A percentile compares a stretch with the other conserved stretches of the same genome.
Conservation (phyloP, 352 stramenopile genomes). For the Phytophthora chlamydospora region DNA sequence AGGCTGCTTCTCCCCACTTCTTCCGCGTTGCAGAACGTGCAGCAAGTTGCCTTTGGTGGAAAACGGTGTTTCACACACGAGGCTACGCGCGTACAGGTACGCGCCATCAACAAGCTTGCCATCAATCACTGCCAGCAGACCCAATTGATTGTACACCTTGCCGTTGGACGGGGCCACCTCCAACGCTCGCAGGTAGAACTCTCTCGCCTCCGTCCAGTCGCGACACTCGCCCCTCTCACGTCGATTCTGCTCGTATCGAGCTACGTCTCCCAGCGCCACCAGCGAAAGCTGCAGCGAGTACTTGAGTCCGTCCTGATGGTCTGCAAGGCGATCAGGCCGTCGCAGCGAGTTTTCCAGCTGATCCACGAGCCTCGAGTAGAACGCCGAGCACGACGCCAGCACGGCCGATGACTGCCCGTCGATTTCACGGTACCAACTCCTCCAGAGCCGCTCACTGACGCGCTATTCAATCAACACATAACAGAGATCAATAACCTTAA, state of each 20-base stretch:
- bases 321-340: constrained; percentile 3
- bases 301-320: constrained; percentile 27
- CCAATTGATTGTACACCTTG: constrained; percentile 70
- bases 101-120: constrained; percentile 38
- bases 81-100: constrained; percentile 55
- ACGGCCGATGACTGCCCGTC: constrained; percentile 24
- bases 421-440: constrained; percentile 70
- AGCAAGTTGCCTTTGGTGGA: constrained; percentile 43
- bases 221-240: constrained; percentile 6
- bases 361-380: constrained; percentile 36
- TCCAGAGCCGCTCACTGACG: constrained; percentile 66
- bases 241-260: constrained; percentile 47
- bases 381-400: constrained; percentile 24
- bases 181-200: constrained; percentile 48
- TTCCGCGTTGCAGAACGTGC: constrained; percentile 36
- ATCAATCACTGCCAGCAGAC: constrained; percentile 46
- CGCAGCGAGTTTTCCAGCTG: constrained; percentile 23
- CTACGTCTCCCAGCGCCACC: constrained; percentile 56
- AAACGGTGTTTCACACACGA: constrained; percentile 52
- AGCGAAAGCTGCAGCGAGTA: constrained; percentile 51
- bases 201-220: constrained; percentile 37
- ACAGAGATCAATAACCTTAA: constrained; percentile 3
- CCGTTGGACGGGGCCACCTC: constrained; percentile 48
- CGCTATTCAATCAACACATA: constrained; percentile 29
- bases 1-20: constrained; percentile 15